phyloP scores from a whole-genome alignment of 208 protist genomes.

The Trypanosoma rangeli region DNA sequence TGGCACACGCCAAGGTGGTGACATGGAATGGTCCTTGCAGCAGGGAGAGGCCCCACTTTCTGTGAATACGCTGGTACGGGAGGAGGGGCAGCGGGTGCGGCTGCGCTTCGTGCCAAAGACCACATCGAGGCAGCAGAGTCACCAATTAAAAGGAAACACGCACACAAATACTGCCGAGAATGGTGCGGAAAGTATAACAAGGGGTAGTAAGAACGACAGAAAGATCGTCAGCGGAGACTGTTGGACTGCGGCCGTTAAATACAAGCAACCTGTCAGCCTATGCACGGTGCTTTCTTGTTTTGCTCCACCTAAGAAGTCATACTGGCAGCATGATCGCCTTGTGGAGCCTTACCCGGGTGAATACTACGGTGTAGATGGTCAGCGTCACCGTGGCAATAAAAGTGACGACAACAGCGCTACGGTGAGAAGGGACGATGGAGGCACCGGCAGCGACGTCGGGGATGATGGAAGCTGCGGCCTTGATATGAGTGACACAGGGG shows the following conservation, averaged over 20 bases:
- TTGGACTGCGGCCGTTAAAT: not conserved
- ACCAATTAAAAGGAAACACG: not conserved
- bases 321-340: slow-evolving; percentile 71
- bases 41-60: slow-evolving; percentile 11
- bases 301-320: slow-evolving; percentile 34
- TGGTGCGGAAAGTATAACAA: not conserved
- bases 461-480: slow-evolving; percentile 7
- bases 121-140: not conserved
- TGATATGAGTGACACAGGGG: not conserved
- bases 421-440: slow-evolving; percentile 14
- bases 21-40: not conserved
- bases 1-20: not conserved
- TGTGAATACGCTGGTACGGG: slow-evolving; percentile 25
- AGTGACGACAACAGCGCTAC: slow-evolving; percentile 33
- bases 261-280: slow-evolving; percentile 34
- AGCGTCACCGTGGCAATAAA: slow-evolving; percentile 22
- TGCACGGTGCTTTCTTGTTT: slow-evolving; percentile 75
- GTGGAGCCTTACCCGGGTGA: slow-evolving; percentile 74
- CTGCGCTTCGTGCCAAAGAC: slow-evolving; percentile 28
- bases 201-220: not conserved
- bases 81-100: slow-evolving; percentile 36
- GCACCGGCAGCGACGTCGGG: not conserved
- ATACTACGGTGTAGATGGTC: not conserved
- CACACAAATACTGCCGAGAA: not conserved
- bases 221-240: not conserved